Evolutionary conservation across 805 yeast species (phyloP).

Genomic region (Jamesozyma spencerorum): DNA sequence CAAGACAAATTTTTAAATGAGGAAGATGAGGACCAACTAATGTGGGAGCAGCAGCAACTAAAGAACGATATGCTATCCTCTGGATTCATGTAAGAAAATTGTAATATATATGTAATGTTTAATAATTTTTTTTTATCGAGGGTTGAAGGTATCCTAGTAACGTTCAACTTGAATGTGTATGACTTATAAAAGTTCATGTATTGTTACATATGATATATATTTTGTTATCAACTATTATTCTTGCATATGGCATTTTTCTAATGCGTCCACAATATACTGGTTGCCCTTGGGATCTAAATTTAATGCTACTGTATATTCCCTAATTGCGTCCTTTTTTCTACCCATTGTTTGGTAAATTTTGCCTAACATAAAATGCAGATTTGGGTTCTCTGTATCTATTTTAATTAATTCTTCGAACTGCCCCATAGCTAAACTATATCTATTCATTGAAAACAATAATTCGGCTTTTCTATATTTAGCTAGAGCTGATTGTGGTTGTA

Average conservation of each 20-base stretch:
- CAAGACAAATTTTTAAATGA: slow-evolving; percentile 27
- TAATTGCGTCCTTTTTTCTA: slow-evolving; percentile 67
- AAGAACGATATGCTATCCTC: slow-evolving; percentile 7
- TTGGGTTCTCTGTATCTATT: slow-evolving; percentile 89
- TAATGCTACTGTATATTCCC: slow-evolving; percentile 79
- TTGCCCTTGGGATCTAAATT: slow-evolving; percentile 89
- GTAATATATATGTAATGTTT: background rate
- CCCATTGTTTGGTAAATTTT: slow-evolving; percentile 72
- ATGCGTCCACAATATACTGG: slow-evolving; percentile 74
- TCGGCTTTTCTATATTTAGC: slow-evolving; percentile 88
- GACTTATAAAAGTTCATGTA: background rate
- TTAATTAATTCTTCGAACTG: slow-evolving; percentile 65
- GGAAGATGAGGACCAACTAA: slow-evolving; percentile 25
- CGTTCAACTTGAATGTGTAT: no score
- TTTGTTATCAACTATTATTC: slow-evolving; percentile 9
- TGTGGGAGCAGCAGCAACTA: slow-evolving; percentile 25
- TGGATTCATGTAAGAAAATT: slow-evolving; percentile 1
- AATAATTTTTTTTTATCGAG: no score
- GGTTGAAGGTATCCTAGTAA: no score
- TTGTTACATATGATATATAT: background rate
- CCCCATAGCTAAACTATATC: slow-evolving; percentile 60
- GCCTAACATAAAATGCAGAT: slow-evolving; percentile 83
- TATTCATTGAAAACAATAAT: slow-evolving; percentile 58
- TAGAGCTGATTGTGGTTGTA: slow-evolving; percentile 79
- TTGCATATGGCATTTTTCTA: slow-evolving; percentile 42